These are phyloP conservation scores for Candolleomyces aberdarensis DNA, from an alignment of 768 basidiomycete genomes.

Conservation along the genomic window DNA sequence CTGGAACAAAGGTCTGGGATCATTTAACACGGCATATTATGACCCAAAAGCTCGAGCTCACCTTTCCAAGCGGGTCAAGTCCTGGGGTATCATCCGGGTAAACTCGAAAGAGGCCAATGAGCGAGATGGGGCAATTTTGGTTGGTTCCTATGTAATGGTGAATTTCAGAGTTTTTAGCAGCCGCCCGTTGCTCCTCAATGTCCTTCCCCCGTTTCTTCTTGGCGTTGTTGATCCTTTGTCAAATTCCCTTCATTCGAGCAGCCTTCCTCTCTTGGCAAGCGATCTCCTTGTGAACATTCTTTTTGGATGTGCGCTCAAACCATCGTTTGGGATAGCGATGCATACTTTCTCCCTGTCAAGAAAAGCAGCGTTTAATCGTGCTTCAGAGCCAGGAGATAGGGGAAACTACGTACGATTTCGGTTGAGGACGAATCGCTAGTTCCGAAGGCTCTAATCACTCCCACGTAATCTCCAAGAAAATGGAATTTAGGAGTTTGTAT, in stretches of 20 bases:
- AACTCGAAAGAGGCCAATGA: neutral
- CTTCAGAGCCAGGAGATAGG: neutral
- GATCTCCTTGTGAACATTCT: neutral
- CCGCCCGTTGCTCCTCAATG: neutral
- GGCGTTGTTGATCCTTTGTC: neutral
- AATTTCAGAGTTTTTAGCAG: neutral
- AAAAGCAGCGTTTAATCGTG: slow-evolving; percentile 16
- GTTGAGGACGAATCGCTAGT: slow-evolving; percentile 12
- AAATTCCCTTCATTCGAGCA: neutral
- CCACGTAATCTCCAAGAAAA: slow-evolving; percentile 6
- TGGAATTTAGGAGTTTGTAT: slow-evolving; percentile 3
- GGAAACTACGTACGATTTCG: slow-evolving; percentile 23
- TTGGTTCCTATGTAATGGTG: neutral
- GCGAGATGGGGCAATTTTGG: neutral
- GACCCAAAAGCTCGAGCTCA: neutral
- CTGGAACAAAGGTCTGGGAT: slow-evolving; percentile 24
- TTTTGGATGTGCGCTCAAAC: neutral
- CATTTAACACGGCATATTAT: neutral
- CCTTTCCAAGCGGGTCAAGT: neutral
- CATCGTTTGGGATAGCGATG: neutral
- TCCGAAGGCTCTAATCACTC: neutral
- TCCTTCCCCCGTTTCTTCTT: neutral
- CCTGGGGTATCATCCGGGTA: neutral
- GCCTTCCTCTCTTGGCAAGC: neutral
- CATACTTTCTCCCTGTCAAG: neutral